phyloP scores from a whole-genome alignment of 768 basidiomycete species.

The Sutorius australiensis region DNA sequence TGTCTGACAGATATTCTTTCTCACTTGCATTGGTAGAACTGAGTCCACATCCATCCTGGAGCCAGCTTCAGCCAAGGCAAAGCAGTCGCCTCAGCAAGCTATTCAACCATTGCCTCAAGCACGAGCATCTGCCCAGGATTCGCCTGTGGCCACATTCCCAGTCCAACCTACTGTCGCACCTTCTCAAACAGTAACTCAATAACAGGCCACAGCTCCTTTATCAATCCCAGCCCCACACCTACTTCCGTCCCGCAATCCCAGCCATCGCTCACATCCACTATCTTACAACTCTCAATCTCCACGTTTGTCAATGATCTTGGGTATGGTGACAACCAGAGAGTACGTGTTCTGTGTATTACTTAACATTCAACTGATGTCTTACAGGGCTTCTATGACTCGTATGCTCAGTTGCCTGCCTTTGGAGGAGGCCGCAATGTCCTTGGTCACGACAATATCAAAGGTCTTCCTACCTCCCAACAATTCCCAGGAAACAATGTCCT shows the following conservation, averaged over 20 bases:
- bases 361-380: too few relatives aligned
- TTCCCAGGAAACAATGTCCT: too few relatives aligned
- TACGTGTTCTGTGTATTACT: too few relatives aligned
- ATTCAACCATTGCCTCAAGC: constrained; percentile 23
- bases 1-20: background rate
- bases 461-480: too few relatives aligned
- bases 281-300: constrained; percentile 34
- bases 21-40: constrained; percentile 22
- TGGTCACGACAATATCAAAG: too few relatives aligned
- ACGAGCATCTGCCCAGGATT: constrained; percentile 24
- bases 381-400: too few relatives aligned
- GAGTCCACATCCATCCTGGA: constrained; percentile 21
- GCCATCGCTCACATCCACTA: constrained; percentile 20
- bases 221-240: constrained; percentile 3
- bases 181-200: constrained; percentile 12
- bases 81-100: constrained; percentile 38
- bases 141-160: constrained; percentile 22
- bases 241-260: constrained; percentile 24
- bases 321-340: too few relatives aligned
- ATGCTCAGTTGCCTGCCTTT: too few relatives aligned
- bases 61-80: constrained; percentile 6
- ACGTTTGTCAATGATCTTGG: too few relatives aligned
- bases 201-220: background rate
- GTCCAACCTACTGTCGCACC: constrained; percentile 8
- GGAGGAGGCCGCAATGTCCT: too few relatives aligned